Base-by-base conservation (phyloP, 2,329 filamentous ascomycete genomes). In the Sporothrix brunneoviolacea region DNA sequence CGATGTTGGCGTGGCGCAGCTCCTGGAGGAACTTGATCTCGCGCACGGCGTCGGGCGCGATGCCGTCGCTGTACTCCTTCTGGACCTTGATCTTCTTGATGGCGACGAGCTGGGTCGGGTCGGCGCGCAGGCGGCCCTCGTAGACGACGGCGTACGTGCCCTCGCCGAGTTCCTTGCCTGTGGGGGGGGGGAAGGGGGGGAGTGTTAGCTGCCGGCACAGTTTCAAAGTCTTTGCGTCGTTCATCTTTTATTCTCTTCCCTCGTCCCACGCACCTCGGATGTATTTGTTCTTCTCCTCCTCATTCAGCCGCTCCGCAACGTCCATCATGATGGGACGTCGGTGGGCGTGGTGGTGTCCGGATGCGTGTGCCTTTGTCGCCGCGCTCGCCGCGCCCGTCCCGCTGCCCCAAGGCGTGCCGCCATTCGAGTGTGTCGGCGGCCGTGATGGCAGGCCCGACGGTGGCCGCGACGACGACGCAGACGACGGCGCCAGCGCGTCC, bases 61-160 rank as follows among this genome's bases (percentile, higher is more conserved):
- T 86, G 57, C 93, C 93, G 66, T 97, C 90, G 53, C 82, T 84
- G 70, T 88, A 94, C 64, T 91, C 87, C 54, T 86, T 84, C 60
- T 89, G 86, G 52, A 90, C 75, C 66, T 93, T 93, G 73, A 93
- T 93, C 71, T 91, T 93, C 68, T 94, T 94, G 73, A 94, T 91
- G 60, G 93, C 93, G 56, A 98, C 88, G 49, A 86, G 79, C 37
- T 81, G 78, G 30, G 76, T 76, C 6, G 89, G 85, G 60, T 93
- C 82, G 59, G 71, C 72, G 53, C 83, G 80, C 40, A 93, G 77
- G 68, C 91, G 86, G 47, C 91, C 93, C 48, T 91, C 82, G 73
- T 90, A 96, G 62, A 98, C 93, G 62, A 94, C 84, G 65, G 93
- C 93, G 67, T 98, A 98, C 57, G 93, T 97, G 72, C 93, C 93